Base-by-base conservation (phyloP, 768 basidiomycete species). In the Daedalea quercina region DNA sequence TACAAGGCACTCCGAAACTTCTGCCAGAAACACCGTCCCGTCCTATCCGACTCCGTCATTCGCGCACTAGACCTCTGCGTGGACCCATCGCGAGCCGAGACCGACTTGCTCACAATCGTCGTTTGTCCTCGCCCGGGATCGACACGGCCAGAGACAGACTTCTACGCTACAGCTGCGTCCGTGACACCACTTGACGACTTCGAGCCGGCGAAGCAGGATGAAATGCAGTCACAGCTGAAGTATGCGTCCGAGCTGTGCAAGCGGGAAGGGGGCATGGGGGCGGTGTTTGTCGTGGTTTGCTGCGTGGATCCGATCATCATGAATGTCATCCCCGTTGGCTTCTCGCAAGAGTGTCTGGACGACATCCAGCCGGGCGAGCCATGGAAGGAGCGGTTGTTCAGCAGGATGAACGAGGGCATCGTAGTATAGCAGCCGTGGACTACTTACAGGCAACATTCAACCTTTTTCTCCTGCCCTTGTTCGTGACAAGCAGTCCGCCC, bases 11-110 rank as follows among this genome's bases (percentile, higher is more conserved):
- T 59, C 28, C 52, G 57, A 34, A 47, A 37, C 13, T 62, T 62
- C 56, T 57, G 58, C 20, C 47, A 51, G 34, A 62, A 62, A 40
- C 58, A 59, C 54, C 56, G 53, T 11, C 58, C 56, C 31, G 34
- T 52, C 26, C 54, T 59, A 42, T 52, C 54, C 24, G 49, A 50
- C 33, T 49, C 54, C 25, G 60, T 45, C 15, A 25, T 46, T n/a
- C 52, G 54, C 19, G 60, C 60, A 11, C 54, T 62, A 23, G 58
- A 54, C 19, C 54, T 57, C 17, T 37, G 28, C 25, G 24, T 34
- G 8, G 49, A 57, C 49, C 46, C 52, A 0, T 1, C 37, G 7
- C 54, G 52, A 35, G 50, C 54, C 12, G 33, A 58, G 47, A 22
- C 49, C 13, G 31, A 49, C 42, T 31, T 60, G 20, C 57, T 62